Evolutionary conservation across 208 protist species (phyloP), one percentile per base, ranked within the genome.

Genomic region (Crithidia expoeki): DNA sequence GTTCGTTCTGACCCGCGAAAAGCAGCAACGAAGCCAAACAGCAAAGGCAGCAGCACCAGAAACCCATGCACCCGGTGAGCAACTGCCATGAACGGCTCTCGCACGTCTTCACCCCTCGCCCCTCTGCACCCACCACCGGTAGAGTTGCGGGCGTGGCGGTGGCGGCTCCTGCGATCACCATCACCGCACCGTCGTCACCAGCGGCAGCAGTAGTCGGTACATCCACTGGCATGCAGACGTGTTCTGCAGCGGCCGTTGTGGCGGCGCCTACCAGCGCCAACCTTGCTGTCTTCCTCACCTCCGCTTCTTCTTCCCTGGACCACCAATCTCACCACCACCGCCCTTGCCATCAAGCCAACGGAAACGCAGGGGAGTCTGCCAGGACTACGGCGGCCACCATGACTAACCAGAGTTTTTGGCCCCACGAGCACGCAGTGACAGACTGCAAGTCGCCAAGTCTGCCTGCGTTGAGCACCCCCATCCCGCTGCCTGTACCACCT

Each of bases 361-460:
- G 40, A 49, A 51, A 12, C 30, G 28, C 5, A 5, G 30, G 11
- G 11, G 12, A 63, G 2, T 6, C 47, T 28, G 47, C 17, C 6
- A 28, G 17, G 9, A 51, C 33, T 27, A 27, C 58, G 12, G 21
- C 36, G 23, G 33, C 58, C 1, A 63, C 27, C 28, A 42, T 14
- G 2, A n/a, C 52, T n/a, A 38, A 38, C 34, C 60, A 66, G 19
- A 47, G 58, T 23, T 25, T 21, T 14, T 61, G 30, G 23, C 34
- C 68, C 6, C 23, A 44, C n/a, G 71, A 76, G 5, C 53, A 52
- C 36, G 34, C 25, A 16, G 12, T 38, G 42, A 7, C 25, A 2
- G 62, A 44, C 34, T 25, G 33, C 44, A 58, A 46, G 49, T 76
- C 71, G 3, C 71, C 61, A 4, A 38, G 23, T 5, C 27, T 34